A percentile compares a stretch with the other conserved stretches of the same genome.
Evolutionary conservation across 352 stramenopile species (phyloP).

Genomic region (Pythium phragmitis): DNA sequence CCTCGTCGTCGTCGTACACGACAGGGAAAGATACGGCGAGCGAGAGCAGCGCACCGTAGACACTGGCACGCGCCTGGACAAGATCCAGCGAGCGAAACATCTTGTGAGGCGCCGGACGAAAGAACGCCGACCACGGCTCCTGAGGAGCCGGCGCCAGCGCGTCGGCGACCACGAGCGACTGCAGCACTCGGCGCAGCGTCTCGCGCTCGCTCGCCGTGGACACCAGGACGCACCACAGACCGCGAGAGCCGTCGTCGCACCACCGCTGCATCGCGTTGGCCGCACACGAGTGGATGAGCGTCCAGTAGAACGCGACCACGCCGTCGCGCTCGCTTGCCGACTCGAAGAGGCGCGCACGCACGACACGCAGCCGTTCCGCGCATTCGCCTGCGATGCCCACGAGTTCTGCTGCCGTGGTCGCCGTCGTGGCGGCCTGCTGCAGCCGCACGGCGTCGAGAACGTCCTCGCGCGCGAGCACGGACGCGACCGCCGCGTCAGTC

Average conservation of each 20-base stretch:
- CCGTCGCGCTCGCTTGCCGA: conserved; percentile 25
- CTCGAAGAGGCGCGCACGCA: conserved; percentile 48
- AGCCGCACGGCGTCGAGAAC: conserved; percentile 7
- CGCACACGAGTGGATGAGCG: conserved; percentile 26
- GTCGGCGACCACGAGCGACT: conserved; percentile 44
- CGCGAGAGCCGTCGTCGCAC: conserved; percentile 14
- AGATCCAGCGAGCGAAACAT: conserved; percentile 33
- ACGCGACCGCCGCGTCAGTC: conserved; percentile 13
- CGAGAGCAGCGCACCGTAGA: conserved; percentile 44
- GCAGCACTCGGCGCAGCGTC: conserved; percentile 40
- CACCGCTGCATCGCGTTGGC: conserved; percentile 18
- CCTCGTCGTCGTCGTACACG: conserved; percentile 31
- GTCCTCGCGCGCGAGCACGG: conserved; percentile 41
- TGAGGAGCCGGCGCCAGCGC: conserved; percentile 6
- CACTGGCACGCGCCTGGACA: conserved; percentile 45
- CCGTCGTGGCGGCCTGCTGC: conserved; percentile 25
- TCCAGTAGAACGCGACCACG: conserved; percentile 42
- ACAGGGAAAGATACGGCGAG: conserved; percentile 59
- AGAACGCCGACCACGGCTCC: conserved; percentile 50
- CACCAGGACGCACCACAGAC: conserved; percentile 38
- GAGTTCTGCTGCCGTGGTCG: neutral
- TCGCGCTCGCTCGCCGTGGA: conserved; percentile 33
- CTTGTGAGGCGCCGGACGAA: conserved; percentile 38
- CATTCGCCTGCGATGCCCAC: conserved; percentile 27
- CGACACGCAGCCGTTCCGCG: conserved; percentile 34